Percentiles rank a stretch among this genome's conserved stretches.
These are phyloP conservation scores for Nicotiana noctiflora DNA, from an alignment of 257 asterid species.

Conservation along the genomic window DNA sequence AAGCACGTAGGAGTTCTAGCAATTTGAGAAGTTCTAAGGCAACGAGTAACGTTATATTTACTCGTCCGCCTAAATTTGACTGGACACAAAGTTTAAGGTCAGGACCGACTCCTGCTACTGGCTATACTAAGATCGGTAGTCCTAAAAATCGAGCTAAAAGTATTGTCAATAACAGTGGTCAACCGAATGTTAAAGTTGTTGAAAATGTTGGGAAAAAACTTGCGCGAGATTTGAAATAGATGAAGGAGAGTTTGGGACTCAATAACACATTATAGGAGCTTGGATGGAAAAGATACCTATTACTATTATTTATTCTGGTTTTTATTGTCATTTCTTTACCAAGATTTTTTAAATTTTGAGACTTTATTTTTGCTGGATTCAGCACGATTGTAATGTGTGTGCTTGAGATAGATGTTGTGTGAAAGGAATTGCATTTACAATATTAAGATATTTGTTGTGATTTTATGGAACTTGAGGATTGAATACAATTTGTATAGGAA, in stretches of 20 bases:
- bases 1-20: neutral
- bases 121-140: neutral
- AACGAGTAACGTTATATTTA: neutral
- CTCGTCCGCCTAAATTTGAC: constrained; percentile 27
- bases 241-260: constrained; percentile 12
- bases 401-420: no score
- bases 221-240: neutral
- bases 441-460: no score
- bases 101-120: neutral
- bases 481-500: no score
- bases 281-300: constrained; percentile 27
- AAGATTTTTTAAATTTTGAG: neutral
- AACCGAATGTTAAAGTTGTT: neutral
- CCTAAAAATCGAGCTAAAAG: neutral
- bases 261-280: constrained; percentile 10
- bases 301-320: neutral
- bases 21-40: neutral
- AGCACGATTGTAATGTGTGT: no score
- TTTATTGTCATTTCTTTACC: neutral
- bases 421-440: no score
- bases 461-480: no score
- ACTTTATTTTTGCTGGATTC: no score
- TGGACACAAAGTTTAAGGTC: constrained; percentile 60
- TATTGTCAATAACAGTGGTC: neutral
- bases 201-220: neutral